Conservation (phyloP, 345 rosid species). For the Populus nigra region DNA sequence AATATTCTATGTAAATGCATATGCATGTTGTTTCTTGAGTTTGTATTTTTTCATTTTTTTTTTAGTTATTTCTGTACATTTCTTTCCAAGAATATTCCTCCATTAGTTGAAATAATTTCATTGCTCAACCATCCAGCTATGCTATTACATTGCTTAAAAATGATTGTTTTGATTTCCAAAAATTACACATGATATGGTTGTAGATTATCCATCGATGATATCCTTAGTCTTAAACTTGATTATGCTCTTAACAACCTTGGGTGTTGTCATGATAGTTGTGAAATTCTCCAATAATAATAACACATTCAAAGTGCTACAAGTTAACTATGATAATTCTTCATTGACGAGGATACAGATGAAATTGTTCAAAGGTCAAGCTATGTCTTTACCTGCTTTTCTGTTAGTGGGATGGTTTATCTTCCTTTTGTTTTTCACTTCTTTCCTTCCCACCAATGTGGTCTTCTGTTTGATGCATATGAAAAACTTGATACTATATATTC, state of each 20-base stretch:
- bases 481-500: no score
- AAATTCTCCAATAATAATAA: neutral
- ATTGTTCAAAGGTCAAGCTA: no score
- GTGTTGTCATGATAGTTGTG: neutral
- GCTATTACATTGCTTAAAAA: neutral
- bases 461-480: no score
- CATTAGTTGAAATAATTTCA: neutral
- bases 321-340: neutral
- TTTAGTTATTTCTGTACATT: neutral
- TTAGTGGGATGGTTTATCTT: no score
- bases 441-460: no score
- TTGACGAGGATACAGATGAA: slow-evolving; percentile 1
- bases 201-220: neutral
- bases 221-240: slow-evolving; percentile 11
- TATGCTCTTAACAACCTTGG: neutral
- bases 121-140: neutral
- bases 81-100: neutral
- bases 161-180: neutral
- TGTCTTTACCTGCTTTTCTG: no score
- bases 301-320: neutral
- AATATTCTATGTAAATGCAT: neutral
- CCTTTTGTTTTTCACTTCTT: no score
- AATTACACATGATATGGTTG: neutral
- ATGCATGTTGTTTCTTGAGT: slow-evolving; percentile 6
- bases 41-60: neutral